Conservation (phyloP, 148 eudicot species). For the Amaranthus hypochondriacus region DNA sequence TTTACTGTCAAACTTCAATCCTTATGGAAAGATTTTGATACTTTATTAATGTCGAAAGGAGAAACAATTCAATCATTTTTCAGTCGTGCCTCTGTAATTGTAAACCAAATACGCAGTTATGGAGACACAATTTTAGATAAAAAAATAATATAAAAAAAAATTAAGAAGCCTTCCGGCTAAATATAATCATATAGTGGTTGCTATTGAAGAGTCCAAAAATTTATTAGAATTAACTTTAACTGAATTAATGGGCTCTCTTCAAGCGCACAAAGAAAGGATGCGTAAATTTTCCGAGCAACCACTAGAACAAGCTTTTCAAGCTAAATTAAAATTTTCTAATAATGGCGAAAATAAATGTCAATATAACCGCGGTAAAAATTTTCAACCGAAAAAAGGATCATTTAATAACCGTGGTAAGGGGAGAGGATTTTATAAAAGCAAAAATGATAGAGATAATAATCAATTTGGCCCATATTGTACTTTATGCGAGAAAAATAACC, state of each 20-base stretch:
- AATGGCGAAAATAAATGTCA: no score
- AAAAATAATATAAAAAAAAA: constrained; percentile 3
- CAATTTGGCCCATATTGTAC: background rate
- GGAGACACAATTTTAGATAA: background rate
- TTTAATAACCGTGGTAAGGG: background rate
- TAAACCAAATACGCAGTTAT: no score
- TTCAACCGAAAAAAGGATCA: no score
- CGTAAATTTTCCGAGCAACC: background rate
- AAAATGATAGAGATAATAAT: background rate
- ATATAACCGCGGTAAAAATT: no score
- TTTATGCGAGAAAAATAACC: background rate
- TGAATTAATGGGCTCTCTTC: constrained; percentile 5
- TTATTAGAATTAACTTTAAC: background rate
- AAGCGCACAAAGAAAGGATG: constrained; percentile 12
- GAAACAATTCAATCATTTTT: no score
- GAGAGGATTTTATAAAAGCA: background rate
- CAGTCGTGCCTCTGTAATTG: no score
- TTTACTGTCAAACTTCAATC: no score
- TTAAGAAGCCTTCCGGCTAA: constrained; percentile 5
- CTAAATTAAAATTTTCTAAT: constrained; percentile 1
- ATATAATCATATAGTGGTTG: background rate
- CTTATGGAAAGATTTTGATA: no score
- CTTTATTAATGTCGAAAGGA: no score
- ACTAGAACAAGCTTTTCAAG: constrained; percentile 1
- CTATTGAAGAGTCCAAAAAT: constrained; percentile 9